These are phyloP conservation scores for Globisporangium barbulae DNA, from an alignment of 352 stramenopile genomes.

Conservation along the genomic window DNA sequence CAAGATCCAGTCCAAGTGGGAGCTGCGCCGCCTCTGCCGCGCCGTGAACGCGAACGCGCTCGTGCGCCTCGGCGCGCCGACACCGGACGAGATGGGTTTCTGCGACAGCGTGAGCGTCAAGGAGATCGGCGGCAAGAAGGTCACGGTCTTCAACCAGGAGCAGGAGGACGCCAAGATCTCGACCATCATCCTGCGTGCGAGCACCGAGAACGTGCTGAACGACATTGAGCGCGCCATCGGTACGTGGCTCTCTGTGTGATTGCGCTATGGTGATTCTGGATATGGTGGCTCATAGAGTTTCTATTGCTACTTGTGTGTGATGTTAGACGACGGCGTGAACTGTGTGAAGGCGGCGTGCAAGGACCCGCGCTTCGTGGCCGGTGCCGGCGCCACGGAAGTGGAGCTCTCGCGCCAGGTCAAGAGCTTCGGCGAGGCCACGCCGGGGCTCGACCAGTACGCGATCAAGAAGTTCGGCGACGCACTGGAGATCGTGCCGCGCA, in stretches of 20 bases:
- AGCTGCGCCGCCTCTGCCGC: slow-evolving; percentile 96
- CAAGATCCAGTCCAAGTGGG: slow-evolving; percentile 98
- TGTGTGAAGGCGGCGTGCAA: slow-evolving; percentile 95
- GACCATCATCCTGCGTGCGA: slow-evolving; percentile 93
- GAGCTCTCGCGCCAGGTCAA: slow-evolving; percentile 94
- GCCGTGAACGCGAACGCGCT: slow-evolving; percentile 96
- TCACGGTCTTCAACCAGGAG: slow-evolving; percentile 95
- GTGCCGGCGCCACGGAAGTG: slow-evolving; percentile 95
- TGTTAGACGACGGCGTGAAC: slow-evolving; percentile 95
- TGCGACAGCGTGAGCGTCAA: slow-evolving; percentile 92
- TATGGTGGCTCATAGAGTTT: not conserved
- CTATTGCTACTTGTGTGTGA: slow-evolving; percentile 3
- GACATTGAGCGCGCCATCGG: slow-evolving; percentile 97
- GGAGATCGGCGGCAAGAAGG: slow-evolving; percentile 95
- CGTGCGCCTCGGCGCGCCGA: slow-evolving; percentile 95
- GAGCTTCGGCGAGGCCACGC: slow-evolving; percentile 93
- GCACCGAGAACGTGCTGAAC: slow-evolving; percentile 96
- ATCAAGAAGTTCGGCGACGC: slow-evolving; percentile 99
- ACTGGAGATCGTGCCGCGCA: slow-evolving; percentile 97
- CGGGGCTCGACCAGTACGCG: slow-evolving; percentile 98
- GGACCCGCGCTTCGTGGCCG: slow-evolving; percentile 94
- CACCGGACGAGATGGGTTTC: slow-evolving; percentile 97
- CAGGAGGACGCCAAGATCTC: slow-evolving; percentile 94
- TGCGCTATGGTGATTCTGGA: not conserved
- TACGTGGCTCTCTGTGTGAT: slow-evolving; percentile 16